Evolutionary conservation across 768 basidiomycete genomes (phyloP).

Genomic region (Hirschioporus abietinus): DNA sequence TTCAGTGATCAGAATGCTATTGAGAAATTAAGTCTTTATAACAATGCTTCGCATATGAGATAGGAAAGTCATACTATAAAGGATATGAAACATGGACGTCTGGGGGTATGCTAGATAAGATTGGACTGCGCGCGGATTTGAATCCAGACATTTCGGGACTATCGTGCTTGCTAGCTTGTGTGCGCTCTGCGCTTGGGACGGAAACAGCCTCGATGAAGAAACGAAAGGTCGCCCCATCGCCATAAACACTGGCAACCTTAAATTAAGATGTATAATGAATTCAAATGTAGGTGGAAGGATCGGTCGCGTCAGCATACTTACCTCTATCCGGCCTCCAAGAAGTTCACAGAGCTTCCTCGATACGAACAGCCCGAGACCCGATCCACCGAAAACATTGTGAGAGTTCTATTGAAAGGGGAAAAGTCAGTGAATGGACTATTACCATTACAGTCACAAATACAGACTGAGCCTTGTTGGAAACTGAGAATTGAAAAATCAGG

Average conservation of each 20-base stretch:
- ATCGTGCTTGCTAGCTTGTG: not conserved
- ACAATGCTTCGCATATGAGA: not conserved
- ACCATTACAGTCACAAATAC: constrained; percentile 17
- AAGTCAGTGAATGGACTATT: not conserved
- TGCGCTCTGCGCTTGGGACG: not conserved
- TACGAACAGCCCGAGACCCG: constrained; percentile 33
- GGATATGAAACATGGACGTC: not conserved
- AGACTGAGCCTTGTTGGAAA: constrained; percentile 30
- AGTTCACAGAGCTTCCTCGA: constrained; percentile 25
- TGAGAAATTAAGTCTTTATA: not conserved
- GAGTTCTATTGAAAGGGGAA: constrained; percentile 14
- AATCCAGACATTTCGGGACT: not conserved
- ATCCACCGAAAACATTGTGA: constrained; percentile 21
- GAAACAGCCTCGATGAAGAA: constrained; percentile 29
- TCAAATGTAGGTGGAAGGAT: too few species aligned
- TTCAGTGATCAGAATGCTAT: constrained; percentile 20
- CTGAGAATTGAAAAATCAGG: constrained; percentile 7
- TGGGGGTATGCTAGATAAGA: not conserved
- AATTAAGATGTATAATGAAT: constrained; percentile 13
- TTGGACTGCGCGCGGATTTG: not conserved
- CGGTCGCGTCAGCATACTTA: too few species aligned
- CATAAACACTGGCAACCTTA: constrained; percentile 29
- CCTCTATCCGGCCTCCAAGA: constrained; percentile 26
- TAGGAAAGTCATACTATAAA: not conserved
- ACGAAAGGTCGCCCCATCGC: constrained; percentile 31